Conservation (phyloP, 768 basidiomycete genomes). For the Suillus sp. region DNA sequence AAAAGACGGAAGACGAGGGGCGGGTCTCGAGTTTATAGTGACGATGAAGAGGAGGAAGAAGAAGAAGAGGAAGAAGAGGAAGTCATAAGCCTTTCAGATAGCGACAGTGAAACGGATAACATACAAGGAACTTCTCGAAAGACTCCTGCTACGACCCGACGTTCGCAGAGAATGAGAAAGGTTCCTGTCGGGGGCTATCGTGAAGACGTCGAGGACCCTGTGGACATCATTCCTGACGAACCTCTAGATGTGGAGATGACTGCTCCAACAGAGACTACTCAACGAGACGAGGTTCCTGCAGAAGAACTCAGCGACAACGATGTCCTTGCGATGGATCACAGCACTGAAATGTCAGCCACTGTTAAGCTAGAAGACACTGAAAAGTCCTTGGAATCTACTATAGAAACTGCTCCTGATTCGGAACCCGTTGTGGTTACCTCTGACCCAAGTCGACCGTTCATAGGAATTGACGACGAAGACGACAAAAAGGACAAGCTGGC, state of each 20-base stretch:
- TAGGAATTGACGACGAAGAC: conserved; percentile 54
- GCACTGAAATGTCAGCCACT: conserved; percentile 3
- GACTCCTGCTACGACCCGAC: conserved; percentile 23
- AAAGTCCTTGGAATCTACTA: conserved; percentile 3
- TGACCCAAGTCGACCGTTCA: not conserved
- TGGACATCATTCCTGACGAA: conserved; percentile 8
- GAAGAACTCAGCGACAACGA: conserved; percentile 1
- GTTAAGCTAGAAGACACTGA: conserved; percentile 5
- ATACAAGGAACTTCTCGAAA: conserved; percentile 15
- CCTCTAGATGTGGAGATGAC: conserved; percentile 23
- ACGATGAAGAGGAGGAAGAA: conserved; percentile 30
- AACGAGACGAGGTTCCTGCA: not conserved
- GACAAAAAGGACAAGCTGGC: conserved; percentile 74
- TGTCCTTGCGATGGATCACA: conserved; percentile 5
- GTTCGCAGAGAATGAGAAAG: conserved; percentile 36
- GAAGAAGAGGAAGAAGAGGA: conserved; percentile 28
- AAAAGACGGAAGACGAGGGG: conserved; percentile 45
- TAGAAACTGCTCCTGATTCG: conserved; percentile 5
- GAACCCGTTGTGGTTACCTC: conserved; percentile 7
- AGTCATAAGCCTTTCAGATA: conserved; percentile 9
- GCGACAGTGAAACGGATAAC: conserved; percentile 7
- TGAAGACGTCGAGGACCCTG: conserved; percentile 27
- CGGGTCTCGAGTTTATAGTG: conserved; percentile 31
- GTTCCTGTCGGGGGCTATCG: conserved; percentile 27
- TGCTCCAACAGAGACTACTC: conserved; percentile 6